Evolutionary conservation across 2,329 filamentous ascomycete genomes (phyloP).

Genomic region (Arthrocladium fulminans): DNA sequence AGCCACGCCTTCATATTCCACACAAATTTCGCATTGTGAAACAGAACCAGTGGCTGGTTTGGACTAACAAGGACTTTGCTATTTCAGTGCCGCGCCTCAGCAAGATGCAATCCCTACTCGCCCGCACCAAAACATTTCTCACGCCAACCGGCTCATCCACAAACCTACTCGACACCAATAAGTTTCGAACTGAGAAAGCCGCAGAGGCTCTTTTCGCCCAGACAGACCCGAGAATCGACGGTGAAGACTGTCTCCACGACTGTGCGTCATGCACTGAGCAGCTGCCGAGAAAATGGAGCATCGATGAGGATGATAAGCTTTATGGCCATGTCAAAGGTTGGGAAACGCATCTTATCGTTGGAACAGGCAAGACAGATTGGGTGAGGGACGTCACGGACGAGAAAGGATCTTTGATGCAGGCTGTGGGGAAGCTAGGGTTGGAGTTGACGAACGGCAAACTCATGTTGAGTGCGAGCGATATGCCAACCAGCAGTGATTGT

Average conservation of each 20-base stretch:
- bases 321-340: constrained; percentile 82
- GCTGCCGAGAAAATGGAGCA: constrained; percentile 64
- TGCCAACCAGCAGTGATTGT: constrained; percentile 14
- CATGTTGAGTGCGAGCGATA: constrained; percentile 21
- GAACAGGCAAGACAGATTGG: constrained; percentile 96
- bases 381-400: constrained; percentile 81
- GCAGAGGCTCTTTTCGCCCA: constrained; percentile 58
- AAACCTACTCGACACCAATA: constrained; percentile 13
- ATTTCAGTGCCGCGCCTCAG: background rate
- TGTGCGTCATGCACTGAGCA: constrained; percentile 71
- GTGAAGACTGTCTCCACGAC: constrained; percentile 80
- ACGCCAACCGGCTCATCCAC: constrained; percentile 10
- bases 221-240: constrained; percentile 68
- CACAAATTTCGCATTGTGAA: background rate
- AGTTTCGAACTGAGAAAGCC: constrained; percentile 41
- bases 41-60: background rate
- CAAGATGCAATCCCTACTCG: constrained; percentile 13
- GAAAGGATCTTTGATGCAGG: constrained; percentile 75
- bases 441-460: constrained; percentile 25
- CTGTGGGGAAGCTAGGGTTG: constrained; percentile 45
- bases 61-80: background rate
- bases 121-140: constrained; percentile 6
- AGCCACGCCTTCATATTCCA: background rate
- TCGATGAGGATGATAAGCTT: constrained; percentile 68
- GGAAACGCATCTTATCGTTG: constrained; percentile 82